These are phyloP conservation scores for Xylaria venustula DNA, from an alignment of 495 filamentous ascomycete species.

Conservation along the genomic window DNA sequence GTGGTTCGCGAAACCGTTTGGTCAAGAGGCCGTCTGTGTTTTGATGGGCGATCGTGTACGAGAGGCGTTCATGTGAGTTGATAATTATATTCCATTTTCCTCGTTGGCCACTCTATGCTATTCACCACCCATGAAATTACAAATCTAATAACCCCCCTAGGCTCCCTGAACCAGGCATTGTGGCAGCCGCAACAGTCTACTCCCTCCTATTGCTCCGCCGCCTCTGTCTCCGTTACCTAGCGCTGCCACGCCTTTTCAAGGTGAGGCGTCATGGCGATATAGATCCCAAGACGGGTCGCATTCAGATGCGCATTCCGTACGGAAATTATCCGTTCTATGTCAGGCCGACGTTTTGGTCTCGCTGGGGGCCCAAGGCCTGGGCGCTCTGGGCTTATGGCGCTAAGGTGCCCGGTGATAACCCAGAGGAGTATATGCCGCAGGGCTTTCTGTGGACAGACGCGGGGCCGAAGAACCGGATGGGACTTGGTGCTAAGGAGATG, in stretches of 20 bases:
- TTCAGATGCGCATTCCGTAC: conserved; percentile 35
- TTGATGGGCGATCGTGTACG: conserved; percentile 65
- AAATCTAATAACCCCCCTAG: too few species aligned
- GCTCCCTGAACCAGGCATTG: conserved; percentile 29
- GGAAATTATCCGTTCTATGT: conserved; percentile 62
- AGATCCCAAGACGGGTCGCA: conserved; percentile 47
- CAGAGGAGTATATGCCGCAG: conserved; percentile 54
- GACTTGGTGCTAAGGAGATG: conserved; percentile 52
- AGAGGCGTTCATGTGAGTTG: conserved; percentile 64
- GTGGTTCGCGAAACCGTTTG: conserved; percentile 44
- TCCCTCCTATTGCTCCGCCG: conserved; percentile 46
- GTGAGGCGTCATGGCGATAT: conserved; percentile 40
- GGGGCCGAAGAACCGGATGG: conserved; percentile 57
- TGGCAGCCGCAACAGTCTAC: conserved; percentile 20
- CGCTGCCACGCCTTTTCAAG: conserved; percentile 54
- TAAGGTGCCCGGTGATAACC: conserved; percentile 60
- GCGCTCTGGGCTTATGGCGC: conserved; percentile 52
- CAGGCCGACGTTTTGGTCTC: conserved; percentile 58
- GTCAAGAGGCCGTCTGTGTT: conserved; percentile 50
- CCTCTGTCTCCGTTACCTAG: conserved; percentile 54
- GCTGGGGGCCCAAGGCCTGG: conserved; percentile 58
- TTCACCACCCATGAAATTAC: too few species aligned
- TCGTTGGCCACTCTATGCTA: too few species aligned
- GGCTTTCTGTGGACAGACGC: conserved; percentile 59
- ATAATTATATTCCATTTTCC: neutral